Conservation (phyloP, 371 early-diverging fungal species). For the Blakeslea trispora region DNA sequence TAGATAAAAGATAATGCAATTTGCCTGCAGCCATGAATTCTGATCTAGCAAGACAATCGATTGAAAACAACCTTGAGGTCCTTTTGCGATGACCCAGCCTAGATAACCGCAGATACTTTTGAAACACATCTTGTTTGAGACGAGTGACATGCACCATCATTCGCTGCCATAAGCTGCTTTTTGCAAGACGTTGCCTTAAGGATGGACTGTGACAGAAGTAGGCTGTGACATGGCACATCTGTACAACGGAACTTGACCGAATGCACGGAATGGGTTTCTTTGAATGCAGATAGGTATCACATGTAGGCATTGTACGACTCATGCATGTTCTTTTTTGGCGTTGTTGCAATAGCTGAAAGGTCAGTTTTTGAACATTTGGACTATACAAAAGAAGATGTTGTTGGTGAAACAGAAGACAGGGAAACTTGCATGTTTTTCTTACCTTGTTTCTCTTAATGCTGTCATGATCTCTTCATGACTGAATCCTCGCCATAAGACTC, state of each 20-base stretch:
- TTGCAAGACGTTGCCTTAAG: too few species aligned
- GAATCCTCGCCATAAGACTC: slow-evolving; percentile 42
- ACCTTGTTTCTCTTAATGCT: slow-evolving; percentile 28
- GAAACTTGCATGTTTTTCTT: not conserved
- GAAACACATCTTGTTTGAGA: too few species aligned
- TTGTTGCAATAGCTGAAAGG: slow-evolving; percentile 30
- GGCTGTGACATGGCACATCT: too few species aligned
- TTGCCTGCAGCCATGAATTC: slow-evolving; percentile 29
- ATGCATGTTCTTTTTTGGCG: slow-evolving; percentile 13
- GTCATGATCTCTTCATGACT: slow-evolving; percentile 29
- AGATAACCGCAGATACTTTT: too few species aligned
- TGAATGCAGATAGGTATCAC: too few species aligned
- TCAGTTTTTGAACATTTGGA: slow-evolving; percentile 39
- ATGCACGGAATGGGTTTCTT: too few species aligned
- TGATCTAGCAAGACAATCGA: slow-evolving; percentile 13
- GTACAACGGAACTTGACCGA: not conserved
- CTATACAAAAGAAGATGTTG: slow-evolving; percentile 16
- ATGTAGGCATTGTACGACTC: not conserved
- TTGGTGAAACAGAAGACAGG: slow-evolving; percentile 4
- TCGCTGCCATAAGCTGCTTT: too few species aligned
- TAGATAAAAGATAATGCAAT: slow-evolving; percentile 23
- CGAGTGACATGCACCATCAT: too few species aligned
- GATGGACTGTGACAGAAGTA: too few species aligned
- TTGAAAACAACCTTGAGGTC: not conserved
- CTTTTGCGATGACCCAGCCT: too few species aligned